A percentile compares a stretch with the other conserved stretches of the same genome.
Conservation (phyloP, 2,329 filamentous ascomycete species). For the Xylariaceae sp. region DNA sequence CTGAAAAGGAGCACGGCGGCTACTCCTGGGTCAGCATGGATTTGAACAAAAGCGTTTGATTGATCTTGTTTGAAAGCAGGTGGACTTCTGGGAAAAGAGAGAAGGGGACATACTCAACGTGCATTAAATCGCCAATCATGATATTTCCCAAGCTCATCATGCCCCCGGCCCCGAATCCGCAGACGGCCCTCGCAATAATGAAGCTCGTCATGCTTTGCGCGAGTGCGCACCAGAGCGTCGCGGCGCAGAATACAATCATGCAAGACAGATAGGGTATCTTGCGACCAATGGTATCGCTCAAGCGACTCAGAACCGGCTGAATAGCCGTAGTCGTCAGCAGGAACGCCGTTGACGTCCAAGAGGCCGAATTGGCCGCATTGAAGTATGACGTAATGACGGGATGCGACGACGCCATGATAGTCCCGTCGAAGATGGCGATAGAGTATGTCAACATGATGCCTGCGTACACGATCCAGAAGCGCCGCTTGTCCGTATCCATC, state of each 20-base stretch:
- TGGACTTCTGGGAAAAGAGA: too few relatives aligned
- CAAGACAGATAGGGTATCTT: slow-evolving; percentile 62
- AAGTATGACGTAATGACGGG: slow-evolving; percentile 81
- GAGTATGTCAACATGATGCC: slow-evolving; percentile 56
- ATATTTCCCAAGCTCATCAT: slow-evolving; percentile 66
- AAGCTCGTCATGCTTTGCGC: slow-evolving; percentile 65
- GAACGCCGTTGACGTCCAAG: slow-evolving; percentile 78
- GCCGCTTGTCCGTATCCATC: slow-evolving; percentile 40
- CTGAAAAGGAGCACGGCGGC: slow-evolving; percentile 64
- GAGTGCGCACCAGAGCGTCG: slow-evolving; percentile 65
- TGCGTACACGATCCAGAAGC: slow-evolving; percentile 61
- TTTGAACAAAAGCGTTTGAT: too few relatives aligned
- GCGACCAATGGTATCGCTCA: slow-evolving; percentile 70
- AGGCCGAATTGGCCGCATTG: slow-evolving; percentile 70
- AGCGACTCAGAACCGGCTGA: slow-evolving; percentile 68
- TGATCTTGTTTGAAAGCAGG: too few relatives aligned
- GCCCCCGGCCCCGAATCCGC: slow-evolving; percentile 70
- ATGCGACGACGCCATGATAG: slow-evolving; percentile 77
- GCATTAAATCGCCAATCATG: slow-evolving; percentile 69
- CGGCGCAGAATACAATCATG: slow-evolving; percentile 57
- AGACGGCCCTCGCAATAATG: slow-evolving; percentile 65
- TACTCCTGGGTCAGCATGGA: slow-evolving; percentile 11
- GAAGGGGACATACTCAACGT: slow-evolving; percentile 51
- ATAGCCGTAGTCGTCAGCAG: slow-evolving; percentile 72
- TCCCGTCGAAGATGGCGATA: slow-evolving; percentile 66